Evolutionary conservation across 2,329 filamentous ascomycete genomes (phyloP), one percentile per base, ranked within the genome.

Genomic region (Fusarium drepaniforme): DNA sequence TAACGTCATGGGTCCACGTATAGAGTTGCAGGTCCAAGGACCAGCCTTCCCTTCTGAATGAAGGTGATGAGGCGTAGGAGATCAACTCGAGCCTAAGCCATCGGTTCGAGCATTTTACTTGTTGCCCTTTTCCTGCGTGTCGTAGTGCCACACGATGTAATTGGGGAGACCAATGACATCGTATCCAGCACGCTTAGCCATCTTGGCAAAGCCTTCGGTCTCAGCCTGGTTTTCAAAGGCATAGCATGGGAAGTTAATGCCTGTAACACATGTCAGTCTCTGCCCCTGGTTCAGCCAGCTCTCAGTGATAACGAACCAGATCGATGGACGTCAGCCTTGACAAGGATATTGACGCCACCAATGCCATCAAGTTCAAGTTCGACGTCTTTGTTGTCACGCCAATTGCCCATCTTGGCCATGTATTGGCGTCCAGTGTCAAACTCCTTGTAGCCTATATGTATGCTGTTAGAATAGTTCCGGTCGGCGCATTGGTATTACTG

Each of bases 171-270:
- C 97, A 77, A 95, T 90, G 30, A 99, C 97, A 80, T 94, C 90
- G 82, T 98, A 98, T 53, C 97, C 97, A 21, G 97, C 97, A 74
- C 95, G 90, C 86, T 97, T 98, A 70, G 97, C 97, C 97, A 99
- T 99, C 84, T 97, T 98, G 42, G 97, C 97, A 81, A 99, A 99
- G 8, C 97, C 97, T 85, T 99, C 97, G 6, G 97, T 99, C 85
- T 99, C 97, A 74, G 97, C 97, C 86, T 99, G 97, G 84, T 99
- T 98, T 83, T 99, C 97, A 82, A 99, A 99, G 4, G 97, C 90
- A 81, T 99, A 99, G 82, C 92, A 92, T 11, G 97, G 97, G 84
- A 99, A 99, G 84, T 99, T 99, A 86, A 99, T 97, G 73, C 96
- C 96, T 96, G 75, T 23, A 28, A 23, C 40, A 37, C 53, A 12